Base-by-base conservation (phyloP, 2,329 filamentous ascomycete species). In the Diplodia scrobiculata region DNA sequence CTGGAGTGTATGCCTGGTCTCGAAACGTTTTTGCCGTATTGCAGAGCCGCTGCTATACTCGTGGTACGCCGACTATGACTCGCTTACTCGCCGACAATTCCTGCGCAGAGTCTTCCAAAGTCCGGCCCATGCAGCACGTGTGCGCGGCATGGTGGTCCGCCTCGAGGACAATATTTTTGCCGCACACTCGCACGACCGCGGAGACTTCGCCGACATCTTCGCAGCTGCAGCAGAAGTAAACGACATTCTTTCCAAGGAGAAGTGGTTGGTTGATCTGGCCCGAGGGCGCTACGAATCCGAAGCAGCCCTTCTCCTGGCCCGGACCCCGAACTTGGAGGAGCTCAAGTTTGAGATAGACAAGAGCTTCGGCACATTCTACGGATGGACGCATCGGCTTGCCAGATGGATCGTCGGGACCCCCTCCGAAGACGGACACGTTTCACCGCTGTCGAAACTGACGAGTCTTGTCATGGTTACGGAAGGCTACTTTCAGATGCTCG, bases 191-290 rank as follows among this genome's bases (percentile, higher is more conserved):
- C 38, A 47, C 55, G 55, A 47, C 10, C 5, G 34, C 17, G 55
- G 55, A 27, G 55, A 60, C 38, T 17, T 48, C 27, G 55, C 21
- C 21, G 38, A 47, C 17, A 47, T 60, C 21, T 60, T 60, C 27
- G 55, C 55, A 4, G 55, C 55, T 25, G 55, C 55, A 3, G 38
- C 55, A 19, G 38, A 48, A 10, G 55, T 60, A 19, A 34, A 60
- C 38, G 55, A 60, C 38, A 60, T 60, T 10, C 25, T 60, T 27
- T 60, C 55, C 38, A 60, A 60, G 17, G 55, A 60, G 55, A 41
- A 41, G 25, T 60, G 55, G 55, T 41, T 60, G 10, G 55, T 48
- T 5, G 55, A 60, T n/a, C 5, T 60, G 11, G 55, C 55, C 25
- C 36, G 25, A 5, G 55, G 55, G 5, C 55, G 55, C 11, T 48